A percentile compares a stretch with the other conserved stretches of the same genome.
These are phyloP conservation scores for Amanita thiersii DNA, from an alignment of 768 basidiomycete genomes.

Conservation along the genomic window DNA sequence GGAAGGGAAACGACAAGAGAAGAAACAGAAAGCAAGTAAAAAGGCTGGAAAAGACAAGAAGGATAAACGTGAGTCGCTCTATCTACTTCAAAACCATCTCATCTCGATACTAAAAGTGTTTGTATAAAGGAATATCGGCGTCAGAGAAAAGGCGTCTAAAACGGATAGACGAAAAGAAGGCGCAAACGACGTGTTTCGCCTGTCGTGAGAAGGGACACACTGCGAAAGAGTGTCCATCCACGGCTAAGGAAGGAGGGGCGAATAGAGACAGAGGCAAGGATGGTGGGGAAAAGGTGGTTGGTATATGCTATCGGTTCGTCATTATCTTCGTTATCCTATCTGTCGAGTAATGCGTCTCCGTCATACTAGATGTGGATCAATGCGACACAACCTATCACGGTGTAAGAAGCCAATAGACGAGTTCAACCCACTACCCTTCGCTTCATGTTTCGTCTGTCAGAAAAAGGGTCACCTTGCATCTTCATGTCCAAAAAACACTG, in stretches of 20 bases:
- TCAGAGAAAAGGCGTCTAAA: slow-evolving; percentile 59
- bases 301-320: slow-evolving; percentile 66
- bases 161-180: slow-evolving; percentile 49
- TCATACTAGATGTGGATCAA: slow-evolving; percentile 66
- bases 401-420: slow-evolving; percentile 64
- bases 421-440: slow-evolving; percentile 69
- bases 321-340: background rate
- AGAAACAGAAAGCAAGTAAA: slow-evolving; percentile 20
- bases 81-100: slow-evolving; percentile 8
- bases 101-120: background rate
- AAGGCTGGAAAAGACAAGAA: slow-evolving; percentile 17
- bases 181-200: slow-evolving; percentile 71
- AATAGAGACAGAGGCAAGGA: slow-evolving; percentile 13
- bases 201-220: slow-evolving; percentile 81
- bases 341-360: background rate
- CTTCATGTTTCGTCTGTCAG: slow-evolving; percentile 88
- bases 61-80: slow-evolving; percentile 18
- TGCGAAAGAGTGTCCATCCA: slow-evolving; percentile 70
- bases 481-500: slow-evolving; percentile 71
- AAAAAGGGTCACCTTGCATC: slow-evolving; percentile 81
- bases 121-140: slow-evolving; percentile 11
- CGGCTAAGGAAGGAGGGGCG: slow-evolving; percentile 15
- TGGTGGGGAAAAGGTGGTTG: slow-evolving; percentile 24
- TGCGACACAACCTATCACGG: slow-evolving; percentile 65
- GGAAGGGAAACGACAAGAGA: slow-evolving; percentile 18